These are phyloP conservation scores for Boletus huronensis DNA, from an alignment of 768 basidiomycete genomes.

Conservation along the genomic window DNA sequence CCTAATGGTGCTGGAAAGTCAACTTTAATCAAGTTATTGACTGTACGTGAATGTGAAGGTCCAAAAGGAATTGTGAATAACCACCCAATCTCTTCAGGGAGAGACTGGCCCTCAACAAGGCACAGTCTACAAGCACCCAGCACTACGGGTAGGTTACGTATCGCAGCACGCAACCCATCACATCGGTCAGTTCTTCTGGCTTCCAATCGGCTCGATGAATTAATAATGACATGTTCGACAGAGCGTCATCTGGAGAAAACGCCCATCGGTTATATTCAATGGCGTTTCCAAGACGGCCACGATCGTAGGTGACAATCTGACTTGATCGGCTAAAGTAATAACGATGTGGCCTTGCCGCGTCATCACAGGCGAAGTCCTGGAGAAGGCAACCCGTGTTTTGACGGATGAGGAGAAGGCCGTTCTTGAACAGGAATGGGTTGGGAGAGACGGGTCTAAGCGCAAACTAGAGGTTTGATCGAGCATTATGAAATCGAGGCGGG, in stretches of 20 bases:
- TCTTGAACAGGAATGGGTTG: slow-evolving; percentile 84
- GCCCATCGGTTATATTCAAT: slow-evolving; percentile 94
- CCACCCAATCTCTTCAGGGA: slow-evolving; percentile 47
- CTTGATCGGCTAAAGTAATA: slow-evolving; percentile 7
- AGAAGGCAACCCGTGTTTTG: slow-evolving; percentile 87
- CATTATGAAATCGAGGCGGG: slow-evolving; percentile 7
- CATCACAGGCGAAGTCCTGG: slow-evolving; percentile 72
- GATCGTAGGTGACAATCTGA: slow-evolving; percentile 61
- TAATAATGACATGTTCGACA: slow-evolving; percentile 30
- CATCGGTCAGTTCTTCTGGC: slow-evolving; percentile 51
- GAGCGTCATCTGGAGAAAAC: slow-evolving; percentile 96
- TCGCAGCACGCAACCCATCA: slow-evolving; percentile 99
- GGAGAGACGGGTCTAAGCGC: slow-evolving; percentile 85
- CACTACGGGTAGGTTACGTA: slow-evolving; percentile 92
- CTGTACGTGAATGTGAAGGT: slow-evolving; percentile 44
- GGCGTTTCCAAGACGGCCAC: slow-evolving; percentile 98
- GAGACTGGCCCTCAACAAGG: slow-evolving; percentile 92
- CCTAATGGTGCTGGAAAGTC: slow-evolving; percentile 97
- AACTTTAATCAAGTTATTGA: slow-evolving; percentile 91
- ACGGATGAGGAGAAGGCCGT: slow-evolving; percentile 80
- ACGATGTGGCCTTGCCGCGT: slow-evolving; percentile 11
- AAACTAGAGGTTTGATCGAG: slow-evolving; percentile 74
- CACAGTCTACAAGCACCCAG: slow-evolving; percentile 89
- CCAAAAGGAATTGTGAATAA: slow-evolving; percentile 14
- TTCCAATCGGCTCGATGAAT: slow-evolving; percentile 14